Base-by-base conservation (phyloP, 257 asterid species). In the Nemophila menziesii region DNA sequence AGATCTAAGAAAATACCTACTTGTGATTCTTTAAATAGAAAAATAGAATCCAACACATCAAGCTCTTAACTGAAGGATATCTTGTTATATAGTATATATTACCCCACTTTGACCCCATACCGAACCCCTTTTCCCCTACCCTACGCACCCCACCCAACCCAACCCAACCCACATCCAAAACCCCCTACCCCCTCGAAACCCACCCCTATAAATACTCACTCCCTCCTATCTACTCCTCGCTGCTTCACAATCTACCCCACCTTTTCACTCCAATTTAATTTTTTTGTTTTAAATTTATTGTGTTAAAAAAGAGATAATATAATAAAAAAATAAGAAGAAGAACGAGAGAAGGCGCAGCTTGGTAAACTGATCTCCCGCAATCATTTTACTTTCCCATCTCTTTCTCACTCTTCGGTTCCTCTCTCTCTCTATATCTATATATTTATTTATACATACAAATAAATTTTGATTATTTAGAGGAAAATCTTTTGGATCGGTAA, bases 281-380 rank as follows among this genome's bases (percentile, higher is more conserved):
- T n/a, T n/a, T n/a, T n/a, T n/a, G 18, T 20, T 8, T 3, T 4
- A 22, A 4, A 8, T n/a, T n/a, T n/a, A n/a, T n/a, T n/a, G n/a
- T n/a, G n/a, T n/a, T 5, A 33, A 13, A 43, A 16, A 41, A 23
- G 6, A 38, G 0, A 19, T 2, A 4, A 0, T 11, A 0, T 1
- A 41, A 16, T 11, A 52, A 5, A 26, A 24, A 24, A 14, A 26
- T 41, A 39, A 15, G 12, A 12, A 23, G 41, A 41, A 34, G 6
- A 19, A 60, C 39, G 42, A 29, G 12, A 29, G 36, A 7, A 3
- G 9, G 36, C 3, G 9, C 2, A 29, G 9, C 5, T 7, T 46
- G 24, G 53, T 49, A 46, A 52, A 53, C 66, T 60, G 66, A 22
- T 64, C 65, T 57, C 64, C 67, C 60, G 68, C 79, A 67, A 62